Evolutionary conservation across 805 yeast species (phyloP).

Genomic region (Wickerhamomyces chaumierensis): DNA sequence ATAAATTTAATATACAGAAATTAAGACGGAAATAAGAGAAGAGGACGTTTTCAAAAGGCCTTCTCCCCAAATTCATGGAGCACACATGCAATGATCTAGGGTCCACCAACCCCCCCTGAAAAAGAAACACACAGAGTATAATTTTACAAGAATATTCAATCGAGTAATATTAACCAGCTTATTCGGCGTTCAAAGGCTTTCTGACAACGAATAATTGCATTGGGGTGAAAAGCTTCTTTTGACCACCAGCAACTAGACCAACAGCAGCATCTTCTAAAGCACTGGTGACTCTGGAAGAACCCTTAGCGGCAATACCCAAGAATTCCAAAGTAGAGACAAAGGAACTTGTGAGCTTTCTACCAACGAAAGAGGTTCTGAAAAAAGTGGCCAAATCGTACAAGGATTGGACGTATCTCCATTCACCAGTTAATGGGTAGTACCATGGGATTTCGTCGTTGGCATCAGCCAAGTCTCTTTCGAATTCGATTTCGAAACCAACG

Average conservation of each 20-base stretch:
- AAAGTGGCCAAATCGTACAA: conserved; percentile 70
- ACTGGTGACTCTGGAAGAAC: conserved; percentile 76
- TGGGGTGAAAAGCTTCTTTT: conserved; percentile 84
- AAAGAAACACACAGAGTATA: too few relatives aligned
- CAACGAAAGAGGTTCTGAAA: conserved; percentile 77
- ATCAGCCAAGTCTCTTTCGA: conserved; percentile 75
- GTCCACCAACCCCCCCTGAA: not conserved
- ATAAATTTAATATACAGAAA: not conserved
- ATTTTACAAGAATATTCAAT: not conserved
- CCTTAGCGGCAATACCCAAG: conserved; percentile 85
- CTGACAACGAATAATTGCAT: conserved; percentile 89
- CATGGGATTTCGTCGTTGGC: conserved; percentile 80
- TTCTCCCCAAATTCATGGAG: too few relatives aligned
- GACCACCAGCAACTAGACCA: conserved; percentile 89
- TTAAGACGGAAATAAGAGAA: not conserved
- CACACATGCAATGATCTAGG: not conserved
- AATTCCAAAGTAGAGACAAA: conserved; percentile 75
- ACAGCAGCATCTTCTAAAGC: conserved; percentile 97
- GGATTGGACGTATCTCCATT: conserved; percentile 77
- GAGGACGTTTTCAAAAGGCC: not conserved
- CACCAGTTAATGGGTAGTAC: conserved; percentile 96
- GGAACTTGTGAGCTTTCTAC: conserved; percentile 77
- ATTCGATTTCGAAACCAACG: conserved; percentile 79
- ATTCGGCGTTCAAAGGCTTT: conserved; percentile 44
- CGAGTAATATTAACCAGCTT: not conserved